A percentile compares a stretch with the other conserved stretches of the same genome.
These are phyloP conservation scores for Taphrina pruni DNA, from an alignment of 1,139 yeast genomes.

Conservation along the genomic window DNA sequence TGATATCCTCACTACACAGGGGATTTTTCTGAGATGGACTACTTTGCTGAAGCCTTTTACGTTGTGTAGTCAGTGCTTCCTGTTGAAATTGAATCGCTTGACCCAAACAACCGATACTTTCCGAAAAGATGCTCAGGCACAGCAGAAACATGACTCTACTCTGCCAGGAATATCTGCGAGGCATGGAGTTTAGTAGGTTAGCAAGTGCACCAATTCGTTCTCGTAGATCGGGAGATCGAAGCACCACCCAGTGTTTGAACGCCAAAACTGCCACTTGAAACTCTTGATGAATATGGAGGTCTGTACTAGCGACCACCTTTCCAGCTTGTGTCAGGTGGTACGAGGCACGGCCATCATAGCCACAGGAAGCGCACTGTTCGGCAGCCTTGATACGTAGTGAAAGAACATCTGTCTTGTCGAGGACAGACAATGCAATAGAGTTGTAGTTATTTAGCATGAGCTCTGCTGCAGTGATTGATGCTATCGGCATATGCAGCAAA, in stretches of 20 bases:
- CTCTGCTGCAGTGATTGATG: background rate
- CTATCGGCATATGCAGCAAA: background rate
- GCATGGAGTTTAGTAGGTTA: background rate
- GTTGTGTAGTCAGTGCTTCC: slow-evolving; percentile 17
- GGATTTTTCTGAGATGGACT: background rate
- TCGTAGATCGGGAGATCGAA: background rate
- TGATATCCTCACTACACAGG: background rate
- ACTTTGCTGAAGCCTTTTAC: background rate
- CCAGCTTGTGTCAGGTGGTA: background rate
- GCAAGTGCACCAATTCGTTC: background rate
- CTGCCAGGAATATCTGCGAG: background rate
- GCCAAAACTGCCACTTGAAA: background rate
- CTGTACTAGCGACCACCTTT: background rate
- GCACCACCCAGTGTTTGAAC: background rate
- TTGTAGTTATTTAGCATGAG: background rate
- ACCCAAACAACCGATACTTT: slow-evolving; percentile 5
- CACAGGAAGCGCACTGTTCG: slow-evolving; percentile 1
- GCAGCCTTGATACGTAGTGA: background rate
- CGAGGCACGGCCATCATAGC: slow-evolving; percentile 19
- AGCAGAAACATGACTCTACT: background rate
- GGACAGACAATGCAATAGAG: background rate
- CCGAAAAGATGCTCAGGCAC: slow-evolving; percentile 5
- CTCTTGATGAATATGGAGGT: background rate
- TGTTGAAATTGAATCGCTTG: background rate
- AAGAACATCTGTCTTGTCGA: background rate